Percentiles rank a stretch among this genome's conserved stretches.
Evolutionary conservation across 2,329 filamentous ascomycete genomes (phyloP).

Genomic region (Penicillium corylophilum): DNA sequence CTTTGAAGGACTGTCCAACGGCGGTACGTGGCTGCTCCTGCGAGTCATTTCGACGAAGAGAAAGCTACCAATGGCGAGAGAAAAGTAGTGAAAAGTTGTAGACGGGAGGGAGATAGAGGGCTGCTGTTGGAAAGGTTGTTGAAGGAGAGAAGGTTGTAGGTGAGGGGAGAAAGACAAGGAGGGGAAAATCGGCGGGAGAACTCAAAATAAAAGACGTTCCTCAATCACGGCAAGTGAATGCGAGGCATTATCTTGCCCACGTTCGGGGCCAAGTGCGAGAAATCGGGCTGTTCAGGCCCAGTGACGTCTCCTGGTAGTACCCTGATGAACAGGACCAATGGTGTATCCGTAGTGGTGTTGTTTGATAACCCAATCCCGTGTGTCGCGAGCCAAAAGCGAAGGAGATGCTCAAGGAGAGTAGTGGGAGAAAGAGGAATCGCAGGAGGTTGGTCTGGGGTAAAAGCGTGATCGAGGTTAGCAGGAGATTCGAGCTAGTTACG

Average conservation of each 20-base stretch:
- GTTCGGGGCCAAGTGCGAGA: not conserved
- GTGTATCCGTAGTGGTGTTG: not conserved
- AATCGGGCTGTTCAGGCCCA: not conserved
- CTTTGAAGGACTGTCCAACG: constrained; percentile 40
- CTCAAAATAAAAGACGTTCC: not conserved
- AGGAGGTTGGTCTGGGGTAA: not conserved
- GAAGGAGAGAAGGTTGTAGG: not conserved
- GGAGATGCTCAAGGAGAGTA: not conserved
- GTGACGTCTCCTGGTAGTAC: not conserved
- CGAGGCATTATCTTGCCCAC: not conserved
- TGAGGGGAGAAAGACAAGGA: not conserved
- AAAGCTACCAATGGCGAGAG: too few species aligned
- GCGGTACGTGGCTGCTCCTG: constrained; percentile 26
- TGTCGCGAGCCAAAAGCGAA: not conserved
- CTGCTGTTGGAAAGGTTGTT: not conserved
- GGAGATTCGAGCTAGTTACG: not conserved
- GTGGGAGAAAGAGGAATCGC: not conserved
- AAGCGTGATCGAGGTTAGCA: not conserved
- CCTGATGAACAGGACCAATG: not conserved
- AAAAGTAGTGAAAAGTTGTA: too few species aligned
- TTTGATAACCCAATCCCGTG: not conserved
- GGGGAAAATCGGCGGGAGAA: not conserved
- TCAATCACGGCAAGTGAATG: not conserved
- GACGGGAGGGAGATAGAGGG: too few species aligned
- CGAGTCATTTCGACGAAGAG: constrained; percentile 34